A percentile compares a stretch with the other conserved stretches of the same genome.
Conservation (phyloP, 2,329 filamentous ascomycete species). For the Esteya vermicola region DNA sequence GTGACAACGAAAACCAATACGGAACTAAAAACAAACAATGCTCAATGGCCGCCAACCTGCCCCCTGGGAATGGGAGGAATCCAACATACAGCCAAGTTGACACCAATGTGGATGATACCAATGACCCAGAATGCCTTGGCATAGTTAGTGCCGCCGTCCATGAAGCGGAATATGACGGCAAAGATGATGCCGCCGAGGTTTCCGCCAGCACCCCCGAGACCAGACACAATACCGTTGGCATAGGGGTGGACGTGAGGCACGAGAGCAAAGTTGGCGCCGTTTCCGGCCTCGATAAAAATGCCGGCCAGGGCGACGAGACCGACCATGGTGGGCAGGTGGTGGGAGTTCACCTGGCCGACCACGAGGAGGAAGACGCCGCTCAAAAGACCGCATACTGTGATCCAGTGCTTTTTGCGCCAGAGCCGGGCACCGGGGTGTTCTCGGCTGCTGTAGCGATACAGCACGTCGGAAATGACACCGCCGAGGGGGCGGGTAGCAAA, state of each 20-base stretch:
- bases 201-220: constrained; percentile 63
- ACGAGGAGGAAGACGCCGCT: constrained; percentile 47
- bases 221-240: constrained; percentile 67
- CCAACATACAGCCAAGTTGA: constrained; percentile 51
- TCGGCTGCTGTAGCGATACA: constrained; percentile 28
- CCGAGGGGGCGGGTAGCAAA: constrained; percentile 52
- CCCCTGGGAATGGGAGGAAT: constrained; percentile 39
- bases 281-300: constrained; percentile 71
- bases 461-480: constrained; percentile 36
- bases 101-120: constrained; percentile 55
- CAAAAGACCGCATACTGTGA: constrained; percentile 45
- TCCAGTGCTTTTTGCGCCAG: constrained; percentile 41
- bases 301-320: constrained; percentile 65
- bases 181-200: constrained; percentile 81
- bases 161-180: constrained; percentile 69
- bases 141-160: constrained; percentile 47
- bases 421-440: constrained; percentile 16
- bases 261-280: constrained; percentile 75
- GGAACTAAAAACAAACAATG: background rate
- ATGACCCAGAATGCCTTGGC: constrained; percentile 67
- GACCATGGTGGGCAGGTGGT: constrained; percentile 50
- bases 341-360: constrained; percentile 49
- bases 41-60: constrained; percentile 30
- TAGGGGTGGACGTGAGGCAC: constrained; percentile 75
- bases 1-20: background rate